phyloP scores from a whole-genome alignment of 2,329 filamentous ascomycete species.

The Xylaria sp. region DNA sequence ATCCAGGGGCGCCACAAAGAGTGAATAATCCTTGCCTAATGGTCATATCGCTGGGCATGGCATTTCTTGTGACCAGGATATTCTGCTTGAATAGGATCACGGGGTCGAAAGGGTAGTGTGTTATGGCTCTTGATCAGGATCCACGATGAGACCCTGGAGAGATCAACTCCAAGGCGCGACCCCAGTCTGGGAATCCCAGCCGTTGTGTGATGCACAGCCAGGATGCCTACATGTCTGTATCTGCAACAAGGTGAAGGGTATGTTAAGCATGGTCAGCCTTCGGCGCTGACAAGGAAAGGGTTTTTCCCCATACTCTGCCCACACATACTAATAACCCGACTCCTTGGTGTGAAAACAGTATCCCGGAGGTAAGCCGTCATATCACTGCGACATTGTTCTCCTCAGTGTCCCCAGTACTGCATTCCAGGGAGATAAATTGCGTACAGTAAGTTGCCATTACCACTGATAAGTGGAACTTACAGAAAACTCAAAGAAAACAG shows the following conservation, averaged over 20 bases:
- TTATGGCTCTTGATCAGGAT: constrained; percentile 28
- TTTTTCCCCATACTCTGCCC: constrained; percentile 26
- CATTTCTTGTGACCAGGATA: constrained; percentile 27
- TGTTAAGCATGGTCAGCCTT: constrained; percentile 34
- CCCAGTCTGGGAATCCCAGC: constrained; percentile 22
- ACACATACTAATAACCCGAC: constrained; percentile 13
- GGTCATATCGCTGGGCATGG: constrained; percentile 25
- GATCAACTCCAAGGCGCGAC: constrained; percentile 20
- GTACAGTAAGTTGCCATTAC: neutral
- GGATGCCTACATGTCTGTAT: constrained; percentile 22
- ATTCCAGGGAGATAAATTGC: neutral
- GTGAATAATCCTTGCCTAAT: constrained; percentile 20
- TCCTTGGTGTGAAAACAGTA: constrained; percentile 23
- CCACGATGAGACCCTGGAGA: constrained; percentile 24
- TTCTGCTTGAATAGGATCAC: constrained; percentile 29
- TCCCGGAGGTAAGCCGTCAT: neutral
- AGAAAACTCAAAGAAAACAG: neutral
- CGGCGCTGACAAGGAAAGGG: constrained; percentile 19
- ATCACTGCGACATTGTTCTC: constrained; percentile 3
- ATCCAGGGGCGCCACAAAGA: constrained; percentile 30
- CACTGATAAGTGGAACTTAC: neutral
- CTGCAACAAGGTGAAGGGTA: constrained; percentile 31
- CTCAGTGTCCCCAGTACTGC: neutral
- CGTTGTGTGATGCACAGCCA: constrained; percentile 26
- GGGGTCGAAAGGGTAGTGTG: constrained; percentile 22